A percentile compares a stretch with the other conserved stretches of the same genome.
These are phyloP conservation scores for Sabuloglossum arenarium DNA, from an alignment of 495 filamentous ascomycete genomes.

Conservation along the genomic window DNA sequence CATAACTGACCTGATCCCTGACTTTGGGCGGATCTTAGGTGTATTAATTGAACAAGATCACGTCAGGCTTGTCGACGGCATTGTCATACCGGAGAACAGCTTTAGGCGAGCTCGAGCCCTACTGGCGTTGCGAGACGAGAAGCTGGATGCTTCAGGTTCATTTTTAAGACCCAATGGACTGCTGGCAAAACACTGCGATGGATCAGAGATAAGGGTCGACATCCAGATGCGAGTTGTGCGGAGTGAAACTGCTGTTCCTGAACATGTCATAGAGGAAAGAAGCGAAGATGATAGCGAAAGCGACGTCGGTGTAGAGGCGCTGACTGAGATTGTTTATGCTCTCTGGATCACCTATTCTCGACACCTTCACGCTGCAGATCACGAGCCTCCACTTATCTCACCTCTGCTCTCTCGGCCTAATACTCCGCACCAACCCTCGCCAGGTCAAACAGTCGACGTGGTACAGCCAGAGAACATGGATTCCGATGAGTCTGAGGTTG, in stretches of 20 bases:
- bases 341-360: constrained; percentile 94
- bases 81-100: constrained; percentile 88
- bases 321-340: constrained; percentile 70
- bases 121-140: constrained; percentile 61
- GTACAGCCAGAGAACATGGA: constrained; percentile 21
- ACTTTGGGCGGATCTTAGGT: constrained; percentile 63
- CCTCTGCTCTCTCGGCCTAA: constrained; percentile 35
- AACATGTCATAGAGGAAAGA: constrained; percentile 24
- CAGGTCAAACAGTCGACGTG: constrained; percentile 39
- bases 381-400: constrained; percentile 30
- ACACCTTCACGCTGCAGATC: constrained; percentile 56
- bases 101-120: constrained; percentile 78
- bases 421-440: constrained; percentile 53
- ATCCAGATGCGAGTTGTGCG: constrained; percentile 90
- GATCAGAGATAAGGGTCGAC: constrained; percentile 76
- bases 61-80: constrained; percentile 67
- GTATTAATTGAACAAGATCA: constrained; percentile 74
- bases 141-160: constrained; percentile 47
- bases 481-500: constrained; percentile 18
- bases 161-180: constrained; percentile 69
- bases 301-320: constrained; percentile 15
- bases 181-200: constrained; percentile 71
- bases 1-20: constrained; percentile 63
- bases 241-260: constrained; percentile 39
- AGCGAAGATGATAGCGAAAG: constrained; percentile 25